phyloP scores from a whole-genome alignment of 805 yeast genomes.

The Candida tammaniensis region DNA sequence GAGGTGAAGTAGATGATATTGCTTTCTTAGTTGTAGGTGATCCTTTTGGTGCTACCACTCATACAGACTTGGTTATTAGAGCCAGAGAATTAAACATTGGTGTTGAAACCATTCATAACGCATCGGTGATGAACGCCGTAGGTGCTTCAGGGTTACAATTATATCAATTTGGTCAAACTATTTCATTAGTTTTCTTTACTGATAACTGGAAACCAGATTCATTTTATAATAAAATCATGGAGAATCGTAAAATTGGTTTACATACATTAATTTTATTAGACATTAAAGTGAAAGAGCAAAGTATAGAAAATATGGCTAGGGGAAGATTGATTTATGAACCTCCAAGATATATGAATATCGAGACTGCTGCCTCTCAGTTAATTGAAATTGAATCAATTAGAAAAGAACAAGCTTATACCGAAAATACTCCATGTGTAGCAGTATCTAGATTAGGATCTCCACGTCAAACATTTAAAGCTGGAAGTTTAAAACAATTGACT shows the following conservation, averaged over 20 bases:
- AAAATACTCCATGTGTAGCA: slow-evolving; percentile 90
- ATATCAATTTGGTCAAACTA: slow-evolving; percentile 94
- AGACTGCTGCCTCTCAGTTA: slow-evolving; percentile 84
- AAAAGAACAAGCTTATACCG: slow-evolving; percentile 74
- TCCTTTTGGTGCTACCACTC: slow-evolving; percentile 97
- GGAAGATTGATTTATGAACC: slow-evolving; percentile 93
- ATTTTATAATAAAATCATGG: slow-evolving; percentile 84
- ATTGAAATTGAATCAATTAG: slow-evolving; percentile 83
- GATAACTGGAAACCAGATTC: slow-evolving; percentile 96
- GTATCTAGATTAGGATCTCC: slow-evolving; percentile 91
- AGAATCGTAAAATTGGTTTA: slow-evolving; percentile 84
- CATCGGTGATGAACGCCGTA: slow-evolving; percentile 96
- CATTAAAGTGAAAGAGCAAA: slow-evolving; percentile 95
- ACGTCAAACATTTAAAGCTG: slow-evolving; percentile 78
- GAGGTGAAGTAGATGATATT: slow-evolving; percentile 77
- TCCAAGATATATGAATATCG: slow-evolving; percentile 92
- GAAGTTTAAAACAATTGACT: slow-evolving; percentile 71
- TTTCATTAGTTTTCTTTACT: slow-evolving; percentile 93
- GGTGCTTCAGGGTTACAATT: slow-evolving; percentile 97
- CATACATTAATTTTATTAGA: slow-evolving; percentile 88
- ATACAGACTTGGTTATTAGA: slow-evolving; percentile 87
- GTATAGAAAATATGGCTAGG: slow-evolving; percentile 88
- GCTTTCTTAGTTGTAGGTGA: slow-evolving; percentile 97
- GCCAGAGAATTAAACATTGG: slow-evolving; percentile 81
- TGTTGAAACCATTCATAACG: slow-evolving; percentile 87